phyloP scores from a whole-genome alignment of 495 filamentous ascomycete genomes.

The Aspergillus coremiiformis region DNA sequence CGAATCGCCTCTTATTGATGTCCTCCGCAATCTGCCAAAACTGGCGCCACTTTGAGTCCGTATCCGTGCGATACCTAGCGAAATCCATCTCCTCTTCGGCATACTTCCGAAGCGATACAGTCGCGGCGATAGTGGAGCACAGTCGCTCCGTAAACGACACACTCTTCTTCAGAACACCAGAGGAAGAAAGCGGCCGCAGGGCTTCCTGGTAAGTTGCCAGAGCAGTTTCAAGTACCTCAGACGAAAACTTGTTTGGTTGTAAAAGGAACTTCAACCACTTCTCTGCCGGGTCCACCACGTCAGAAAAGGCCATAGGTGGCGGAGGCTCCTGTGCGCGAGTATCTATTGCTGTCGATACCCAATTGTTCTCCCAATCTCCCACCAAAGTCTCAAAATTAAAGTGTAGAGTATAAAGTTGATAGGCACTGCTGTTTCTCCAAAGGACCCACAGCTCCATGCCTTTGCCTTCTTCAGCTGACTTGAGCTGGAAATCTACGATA shows the following conservation, averaged over 20 bases:
- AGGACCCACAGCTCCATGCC: constrained; percentile 72
- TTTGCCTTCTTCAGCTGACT: constrained; percentile 41
- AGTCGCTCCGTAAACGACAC: constrained; percentile 57
- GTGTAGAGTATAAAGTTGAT: constrained; percentile 62
- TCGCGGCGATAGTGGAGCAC: constrained; percentile 59
- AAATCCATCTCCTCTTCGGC: constrained; percentile 63
- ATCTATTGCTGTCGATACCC: constrained; percentile 66
- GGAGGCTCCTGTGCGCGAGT: constrained; percentile 45
- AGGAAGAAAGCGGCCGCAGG: constrained; percentile 33
- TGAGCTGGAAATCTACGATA: constrained; percentile 73
- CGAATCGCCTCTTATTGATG: constrained; percentile 75
- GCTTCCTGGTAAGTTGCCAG: constrained; percentile 65
- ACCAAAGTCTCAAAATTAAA: constrained; percentile 46
- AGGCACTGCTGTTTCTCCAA: constrained; percentile 76
- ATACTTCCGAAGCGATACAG: constrained; percentile 51
- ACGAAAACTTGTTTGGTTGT: constrained; percentile 69
- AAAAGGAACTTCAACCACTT: constrained; percentile 59
- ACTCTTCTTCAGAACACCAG: constrained; percentile 34
- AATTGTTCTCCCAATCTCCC: constrained; percentile 57
- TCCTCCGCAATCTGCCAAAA: constrained; percentile 81
- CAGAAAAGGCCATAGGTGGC: constrained; percentile 49
- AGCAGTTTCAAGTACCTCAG: constrained; percentile 73
- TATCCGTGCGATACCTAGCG: constrained; percentile 58
- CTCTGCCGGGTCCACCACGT: constrained; percentile 50
- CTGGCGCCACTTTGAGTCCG: constrained; percentile 78